Evolutionary conservation across 176 grass and related monocot genomes (phyloP), one percentile per base, ranked within the genome.

Genomic region (Oryza longistaminata): DNA sequence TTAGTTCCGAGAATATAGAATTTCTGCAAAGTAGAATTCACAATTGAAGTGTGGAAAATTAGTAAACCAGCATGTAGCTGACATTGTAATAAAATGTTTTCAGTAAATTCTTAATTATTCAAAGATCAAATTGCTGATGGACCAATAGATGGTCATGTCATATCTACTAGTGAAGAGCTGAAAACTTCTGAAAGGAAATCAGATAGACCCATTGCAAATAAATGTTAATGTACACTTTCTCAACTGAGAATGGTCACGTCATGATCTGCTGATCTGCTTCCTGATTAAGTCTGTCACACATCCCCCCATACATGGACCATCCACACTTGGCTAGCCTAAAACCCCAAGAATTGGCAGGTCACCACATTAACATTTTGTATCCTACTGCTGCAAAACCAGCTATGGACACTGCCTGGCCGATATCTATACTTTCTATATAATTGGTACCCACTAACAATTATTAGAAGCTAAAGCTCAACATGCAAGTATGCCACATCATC

Each of bases 1-100:
- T 96, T 92, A 83, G 90, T 92, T 86, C 93, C 96, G 16, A 99
- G 40, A 87, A 99, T 84, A 90, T 94, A 96, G 83, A 92, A 96
- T 55, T 91, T 96, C 96, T 99, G 93, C 68, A 73, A 94, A 66
- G 75, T 50, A 70, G 7, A 46, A 75, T 46, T 68, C 39, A 42
- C 33, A 71, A 70, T 71, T 71, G 68, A 64, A 73, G 80, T 68
- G 53, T 46, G 79, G 74, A 46, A 66, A 75, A 69, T 4, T 44
- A 87, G 22, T 33, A 67, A 55, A 73, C 5, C 55, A 61, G 22
- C 46, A 50, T 21, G 66, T 73, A 70, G 40, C 60, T 29, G 6
- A 60, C 8, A 17, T 31, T 77, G n/a, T 55, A 65, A 53, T 49
- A 45, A 37, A 81, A 77, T 52, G 5, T 22, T 65, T 86, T 73